Conservation (phyloP, 164 flowering plant genomes). For the Sedum album region DNA sequence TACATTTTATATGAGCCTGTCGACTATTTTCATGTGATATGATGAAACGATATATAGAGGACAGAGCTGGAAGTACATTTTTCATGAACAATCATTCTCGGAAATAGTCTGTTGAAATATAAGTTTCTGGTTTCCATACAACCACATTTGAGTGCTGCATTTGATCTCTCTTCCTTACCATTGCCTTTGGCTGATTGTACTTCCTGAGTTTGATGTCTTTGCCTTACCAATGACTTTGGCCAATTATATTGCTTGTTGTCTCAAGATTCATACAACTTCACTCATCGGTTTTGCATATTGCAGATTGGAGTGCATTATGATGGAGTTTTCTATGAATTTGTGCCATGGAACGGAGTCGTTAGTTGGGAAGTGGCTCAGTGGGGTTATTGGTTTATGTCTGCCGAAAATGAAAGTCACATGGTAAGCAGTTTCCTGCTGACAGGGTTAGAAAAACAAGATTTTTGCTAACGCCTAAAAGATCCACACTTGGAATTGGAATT, state of each 20-base stretch:
- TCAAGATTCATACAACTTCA: neutral
- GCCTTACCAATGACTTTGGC: neutral
- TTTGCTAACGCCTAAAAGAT: neutral
- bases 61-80: neutral
- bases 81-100: too few relatives aligned
- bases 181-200: neutral
- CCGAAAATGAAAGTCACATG: constrained; percentile 59
- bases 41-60: too few relatives aligned
- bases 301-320: constrained; percentile 80
- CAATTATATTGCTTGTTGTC: neutral
- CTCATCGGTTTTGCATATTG: neutral
- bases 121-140: neutral
- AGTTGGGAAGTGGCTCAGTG: constrained; percentile 77
- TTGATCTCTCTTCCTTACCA: neutral
- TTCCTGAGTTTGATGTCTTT: neutral
- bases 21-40: neutral
- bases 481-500: neutral
- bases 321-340: constrained; percentile 88
- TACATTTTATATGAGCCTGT: constrained; percentile 17
- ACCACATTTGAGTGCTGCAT: neutral
- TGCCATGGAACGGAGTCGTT: constrained; percentile 91
- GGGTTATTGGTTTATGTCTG: constrained; percentile 82
- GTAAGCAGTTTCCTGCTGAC: constrained; percentile 23
- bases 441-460: neutral
- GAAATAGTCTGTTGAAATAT: neutral